These are phyloP conservation scores for Knufia fluminis DNA, from an alignment of 2,329 filamentous ascomycete species.

Conservation along the genomic window DNA sequence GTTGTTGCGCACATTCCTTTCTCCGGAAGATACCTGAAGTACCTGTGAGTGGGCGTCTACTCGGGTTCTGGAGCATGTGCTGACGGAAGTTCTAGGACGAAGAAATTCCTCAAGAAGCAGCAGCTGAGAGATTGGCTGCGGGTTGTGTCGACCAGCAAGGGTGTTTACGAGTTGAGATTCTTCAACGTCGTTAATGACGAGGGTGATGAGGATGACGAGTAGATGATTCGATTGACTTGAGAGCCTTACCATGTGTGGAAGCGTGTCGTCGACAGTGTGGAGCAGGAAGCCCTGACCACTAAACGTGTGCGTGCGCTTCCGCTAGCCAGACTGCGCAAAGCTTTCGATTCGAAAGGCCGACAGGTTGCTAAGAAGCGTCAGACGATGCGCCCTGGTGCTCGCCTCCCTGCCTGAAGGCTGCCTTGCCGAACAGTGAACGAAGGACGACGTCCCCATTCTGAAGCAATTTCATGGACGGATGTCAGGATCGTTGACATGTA, in stretches of 20 bases:
- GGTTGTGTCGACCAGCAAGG: slow-evolving; percentile 94
- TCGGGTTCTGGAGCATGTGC: neutral
- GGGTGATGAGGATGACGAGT: slow-evolving; percentile 96
- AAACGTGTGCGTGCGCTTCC: no score
- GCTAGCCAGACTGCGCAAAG: no score
- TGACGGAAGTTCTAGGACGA: slow-evolving; percentile 56
- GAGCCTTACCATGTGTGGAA: neutral
- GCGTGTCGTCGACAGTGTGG: no score
- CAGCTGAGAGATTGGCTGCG: slow-evolving; percentile 99
- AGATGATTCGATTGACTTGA: slow-evolving; percentile 40
- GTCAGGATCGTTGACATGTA: no score
- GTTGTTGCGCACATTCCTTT: slow-evolving; percentile 95
- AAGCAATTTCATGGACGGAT: no score
- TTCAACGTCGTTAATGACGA: slow-evolving; percentile 99
- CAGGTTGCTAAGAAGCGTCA: no score
- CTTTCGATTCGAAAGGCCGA: no score
- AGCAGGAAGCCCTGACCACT: no score
- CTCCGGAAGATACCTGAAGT: slow-evolving; percentile 98
- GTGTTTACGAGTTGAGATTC: slow-evolving; percentile 99
- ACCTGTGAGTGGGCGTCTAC: slow-evolving; percentile 62
- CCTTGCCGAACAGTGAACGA: no score
- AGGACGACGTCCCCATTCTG: no score
- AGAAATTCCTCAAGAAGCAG: slow-evolving; percentile 99
- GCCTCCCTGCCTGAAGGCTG: no score
- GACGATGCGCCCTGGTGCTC: no score